These are phyloP conservation scores for Beauveria brongniartii DNA, from an alignment of 2,329 filamentous ascomycete species.

Conservation along the genomic window DNA sequence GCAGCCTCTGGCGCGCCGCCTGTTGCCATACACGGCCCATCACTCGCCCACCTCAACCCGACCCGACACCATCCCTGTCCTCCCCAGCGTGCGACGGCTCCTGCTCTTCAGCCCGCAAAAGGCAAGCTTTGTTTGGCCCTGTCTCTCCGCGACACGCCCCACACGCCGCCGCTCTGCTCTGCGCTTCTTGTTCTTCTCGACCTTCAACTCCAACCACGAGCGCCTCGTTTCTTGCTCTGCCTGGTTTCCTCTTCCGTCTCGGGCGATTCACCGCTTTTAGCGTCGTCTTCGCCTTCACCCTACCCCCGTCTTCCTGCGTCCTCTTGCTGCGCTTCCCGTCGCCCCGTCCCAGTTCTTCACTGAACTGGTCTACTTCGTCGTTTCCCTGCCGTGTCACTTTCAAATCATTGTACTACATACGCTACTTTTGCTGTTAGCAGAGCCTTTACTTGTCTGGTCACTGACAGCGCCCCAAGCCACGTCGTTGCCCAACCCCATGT, in stretches of 20 bases:
- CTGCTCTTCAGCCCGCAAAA: constrained; percentile 8
- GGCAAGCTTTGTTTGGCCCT: constrained; percentile 8
- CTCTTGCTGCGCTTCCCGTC: constrained; percentile 7
- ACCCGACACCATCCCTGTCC: constrained; percentile 7
- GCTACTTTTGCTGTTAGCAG: neutral
- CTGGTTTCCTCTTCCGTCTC: neutral
- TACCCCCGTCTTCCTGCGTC: neutral
- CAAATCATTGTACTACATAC: constrained; percentile 7
- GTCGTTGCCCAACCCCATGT: constrained; percentile 9
- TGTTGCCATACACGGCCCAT: neutral
- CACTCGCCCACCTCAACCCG: constrained; percentile 4
- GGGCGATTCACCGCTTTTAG: constrained; percentile 2
- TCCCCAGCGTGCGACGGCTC: neutral
- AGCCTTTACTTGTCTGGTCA: constrained; percentile 1
- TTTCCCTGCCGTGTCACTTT: constrained; percentile 8
- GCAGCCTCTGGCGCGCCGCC: constrained; percentile 5
- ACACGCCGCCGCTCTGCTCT: constrained; percentile 6
- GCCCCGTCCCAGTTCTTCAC: neutral
- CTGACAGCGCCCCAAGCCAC: constrained; percentile 7
- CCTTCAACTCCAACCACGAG: constrained; percentile 5
- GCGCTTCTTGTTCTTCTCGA: constrained; percentile 1
- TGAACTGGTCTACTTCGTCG: neutral
- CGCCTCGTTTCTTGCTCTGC: constrained; percentile 2
- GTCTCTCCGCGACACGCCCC: constrained; percentile 7
- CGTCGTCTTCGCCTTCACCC: neutral